A percentile compares a stretch with the other conserved stretches of the same genome.
Evolutionary conservation across 495 filamentous ascomycete species (phyloP).

Genomic region (Mytilinidion resinicola): DNA sequence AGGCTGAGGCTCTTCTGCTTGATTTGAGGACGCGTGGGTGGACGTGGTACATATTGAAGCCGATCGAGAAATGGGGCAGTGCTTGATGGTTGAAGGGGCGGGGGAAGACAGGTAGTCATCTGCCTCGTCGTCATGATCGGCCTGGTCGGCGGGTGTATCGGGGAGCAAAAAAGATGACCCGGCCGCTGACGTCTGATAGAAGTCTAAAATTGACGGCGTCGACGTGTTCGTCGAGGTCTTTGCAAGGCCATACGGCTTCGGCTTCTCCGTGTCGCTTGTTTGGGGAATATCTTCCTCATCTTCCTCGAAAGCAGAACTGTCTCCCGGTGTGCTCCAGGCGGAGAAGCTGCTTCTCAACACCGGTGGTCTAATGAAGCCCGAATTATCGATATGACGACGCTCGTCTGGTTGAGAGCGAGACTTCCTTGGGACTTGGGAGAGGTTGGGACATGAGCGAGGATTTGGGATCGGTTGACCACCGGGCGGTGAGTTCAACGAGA

Average conservation of each 20-base stretch:
- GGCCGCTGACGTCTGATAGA: neutral
- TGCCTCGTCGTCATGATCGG: neutral
- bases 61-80: neutral
- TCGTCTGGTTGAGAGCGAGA: too few species aligned
- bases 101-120: neutral
- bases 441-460: neutral
- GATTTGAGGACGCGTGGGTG: neutral
- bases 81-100: neutral
- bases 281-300: neutral
- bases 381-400: too few species aligned
- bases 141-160: neutral
- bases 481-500: neutral
- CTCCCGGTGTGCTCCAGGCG: neutral
- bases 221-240: neutral
- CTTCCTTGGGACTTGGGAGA: neutral
- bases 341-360: neutral
- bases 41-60: neutral
- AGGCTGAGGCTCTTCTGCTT: too few species aligned
- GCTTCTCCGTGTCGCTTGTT: neutral
- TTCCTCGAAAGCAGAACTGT: neutral
- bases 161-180: neutral
- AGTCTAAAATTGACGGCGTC: neutral
- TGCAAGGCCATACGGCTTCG: neutral
- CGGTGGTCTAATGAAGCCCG: too few species aligned
- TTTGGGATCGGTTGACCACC: too few species aligned